Base-by-base conservation (phyloP, 2,329 filamentous ascomycete species). In the Fusarium penzigii region DNA sequence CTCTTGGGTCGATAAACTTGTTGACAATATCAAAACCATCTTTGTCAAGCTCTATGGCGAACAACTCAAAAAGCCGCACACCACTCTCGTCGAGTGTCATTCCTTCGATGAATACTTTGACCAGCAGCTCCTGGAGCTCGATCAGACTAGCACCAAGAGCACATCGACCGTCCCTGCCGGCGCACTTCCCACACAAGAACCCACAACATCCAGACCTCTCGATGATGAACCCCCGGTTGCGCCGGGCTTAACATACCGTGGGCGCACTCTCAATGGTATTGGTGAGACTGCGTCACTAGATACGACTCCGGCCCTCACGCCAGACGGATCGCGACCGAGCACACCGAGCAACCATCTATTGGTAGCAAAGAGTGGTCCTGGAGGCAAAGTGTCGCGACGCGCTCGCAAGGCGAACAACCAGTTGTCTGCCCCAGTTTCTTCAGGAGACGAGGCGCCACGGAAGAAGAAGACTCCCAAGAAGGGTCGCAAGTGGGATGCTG, bases 1-100 rank as follows among this genome's bases (percentile, higher is more conserved):
- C 9, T 92, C 90, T 12, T 99, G 95, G 94, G 90, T 97, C 59
- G 94, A 99, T 72, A 92, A 94, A 71, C 86, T 99, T 44, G 85
- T 99, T 61, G 93, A 97, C 68, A 96, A 97, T 66, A 91, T 97
- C 65, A 90, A 88, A 70, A 92, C 89, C 10, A 86, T 99, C 34
- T 99, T 97, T 68, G 82, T 94, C 61, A 89, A 92, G 59, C 81
- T 97, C 29, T 99, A 97, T 70, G 89, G 87, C 61, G 88, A 94
- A 52, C 89, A 96, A 71, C 77, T 99, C 49, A 92, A 86, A 70
- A 89, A 89, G 63, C 84, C 89, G 25, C 84, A 93, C 68, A 89
- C 86, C 11, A 91, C 89, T 48, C 79, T 89, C 17, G 80, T 94
- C 51, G 84, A 92, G 68, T 96, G 92, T 74, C 70, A 78, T 47